These are phyloP conservation scores for Paraphoma sp. DNA, from an alignment of 2,329 filamentous ascomycete genomes.

Conservation along the genomic window DNA sequence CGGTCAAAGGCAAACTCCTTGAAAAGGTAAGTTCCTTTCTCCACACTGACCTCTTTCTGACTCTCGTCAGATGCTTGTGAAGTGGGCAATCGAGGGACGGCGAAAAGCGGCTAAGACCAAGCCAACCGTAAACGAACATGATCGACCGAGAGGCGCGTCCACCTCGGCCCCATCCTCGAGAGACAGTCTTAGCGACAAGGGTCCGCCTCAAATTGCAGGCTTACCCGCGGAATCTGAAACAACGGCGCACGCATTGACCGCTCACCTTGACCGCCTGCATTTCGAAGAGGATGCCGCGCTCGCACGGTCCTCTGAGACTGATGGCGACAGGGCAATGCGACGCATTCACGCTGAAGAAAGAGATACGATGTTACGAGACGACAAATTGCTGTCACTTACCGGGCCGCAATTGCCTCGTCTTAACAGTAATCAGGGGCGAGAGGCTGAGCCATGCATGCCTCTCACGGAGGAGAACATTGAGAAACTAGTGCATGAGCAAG, in stretches of 20 bases:
- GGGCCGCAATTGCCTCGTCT: slow-evolving; percentile 42
- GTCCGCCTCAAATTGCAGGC: slow-evolving; percentile 38
- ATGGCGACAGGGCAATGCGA: slow-evolving; percentile 54
- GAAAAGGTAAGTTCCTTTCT: slow-evolving; percentile 56
- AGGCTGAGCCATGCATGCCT: slow-evolving; percentile 33
- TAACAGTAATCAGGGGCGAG: slow-evolving; percentile 22
- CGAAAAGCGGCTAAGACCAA: slow-evolving; percentile 39
- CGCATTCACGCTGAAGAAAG: slow-evolving; percentile 62
- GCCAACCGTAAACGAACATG: slow-evolving; percentile 29
- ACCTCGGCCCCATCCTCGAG: slow-evolving; percentile 18
- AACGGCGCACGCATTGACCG: slow-evolving; percentile 41
- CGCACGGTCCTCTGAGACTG: slow-evolving; percentile 50
- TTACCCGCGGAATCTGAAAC: slow-evolving; percentile 41
- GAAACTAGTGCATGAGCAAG: slow-evolving; percentile 38
- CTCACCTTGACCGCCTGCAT: slow-evolving; percentile 46
- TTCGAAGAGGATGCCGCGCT: slow-evolving; percentile 48
- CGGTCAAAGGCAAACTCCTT: slow-evolving; percentile 71
- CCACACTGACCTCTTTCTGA: slow-evolving; percentile 19
- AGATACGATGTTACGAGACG: slow-evolving; percentile 60
- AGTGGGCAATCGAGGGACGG: slow-evolving; percentile 65
- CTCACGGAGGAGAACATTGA: slow-evolving; percentile 48
- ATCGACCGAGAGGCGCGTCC: slow-evolving; percentile 32
- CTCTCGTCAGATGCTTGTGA: slow-evolving; percentile 62
- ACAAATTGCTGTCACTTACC: slow-evolving; percentile 60
- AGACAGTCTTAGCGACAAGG: slow-evolving; percentile 30